Evolutionary conservation across 1,284 basidiomycete species (phyloP), one percentile per base, ranked within the genome.

Genomic region (Melampsora occidentalis): DNA sequence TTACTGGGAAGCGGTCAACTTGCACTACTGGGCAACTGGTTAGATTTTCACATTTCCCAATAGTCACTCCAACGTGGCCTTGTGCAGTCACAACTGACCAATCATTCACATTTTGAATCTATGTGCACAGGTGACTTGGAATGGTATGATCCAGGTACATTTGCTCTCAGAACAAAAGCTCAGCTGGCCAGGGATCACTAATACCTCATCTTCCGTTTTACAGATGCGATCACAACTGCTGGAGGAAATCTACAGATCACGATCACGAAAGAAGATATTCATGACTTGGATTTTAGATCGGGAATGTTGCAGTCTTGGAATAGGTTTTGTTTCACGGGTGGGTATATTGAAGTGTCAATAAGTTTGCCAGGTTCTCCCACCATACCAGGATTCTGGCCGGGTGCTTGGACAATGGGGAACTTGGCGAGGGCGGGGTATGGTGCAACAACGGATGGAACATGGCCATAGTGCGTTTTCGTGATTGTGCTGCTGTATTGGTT

Each of bases 251-350:
- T 99, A 51, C 87, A 90, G 80, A 90, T 98, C 80, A 93, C 90
- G 0, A 83, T 95, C 78, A 87, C 86, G 0, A 80, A 88, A 78
- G 84, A 86, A 73, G 83, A 82, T 28, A 90, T 86, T 49, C 90
- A 97, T 83, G 88, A 87, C 73, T 85, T 97, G 78, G 84, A 91
- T 80, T 96, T 90, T 82, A 86, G 89, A 39, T 85, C 84, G 5
- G 86, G 85, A 35, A 85, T 86, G 83, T 79, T 86, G 20, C 80
- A 82, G 64, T 84, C 83, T 61, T 96, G 94, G 94, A 96, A 96
- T 83, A 93, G 97, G 83, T 91, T 97, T 81, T 97, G 95, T 84
- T 97, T 97, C 84, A 94, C 91, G 1, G 92, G 93, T 49, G 92
- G 92, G 20, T 84, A 66, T 48, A 71, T 93, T 63, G 87, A 70